These are phyloP conservation scores for Sarcodon sp. DNA, from an alignment of 768 basidiomycete species.

Conservation along the genomic window DNA sequence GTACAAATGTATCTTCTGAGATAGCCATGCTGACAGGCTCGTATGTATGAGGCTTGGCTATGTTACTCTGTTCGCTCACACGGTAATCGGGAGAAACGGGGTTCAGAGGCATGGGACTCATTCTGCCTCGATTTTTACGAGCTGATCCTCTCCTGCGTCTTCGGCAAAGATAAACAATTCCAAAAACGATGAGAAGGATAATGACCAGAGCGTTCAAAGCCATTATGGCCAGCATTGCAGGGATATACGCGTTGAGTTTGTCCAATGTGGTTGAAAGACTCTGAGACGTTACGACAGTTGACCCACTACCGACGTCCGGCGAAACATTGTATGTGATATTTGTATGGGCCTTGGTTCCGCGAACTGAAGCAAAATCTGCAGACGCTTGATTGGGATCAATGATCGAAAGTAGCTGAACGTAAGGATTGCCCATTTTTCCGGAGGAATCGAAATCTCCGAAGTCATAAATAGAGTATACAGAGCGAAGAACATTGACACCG, in stretches of 20 bases:
- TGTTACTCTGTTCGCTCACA: conserved; percentile 4
- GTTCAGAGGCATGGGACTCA: conserved; percentile 48
- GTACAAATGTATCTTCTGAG: conserved; percentile 22
- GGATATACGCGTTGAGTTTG: conserved; percentile 51
- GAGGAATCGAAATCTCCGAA: conserved; percentile 65
- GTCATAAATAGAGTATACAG: conserved; percentile 73
- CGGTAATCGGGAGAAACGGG: conserved; percentile 12
- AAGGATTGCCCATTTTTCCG: conserved; percentile 62
- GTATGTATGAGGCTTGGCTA: conserved; percentile 34
- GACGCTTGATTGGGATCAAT: conserved; percentile 61
- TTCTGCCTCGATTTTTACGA: conserved; percentile 26
- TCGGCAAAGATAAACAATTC: conserved; percentile 39
- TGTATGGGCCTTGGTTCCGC: conserved; percentile 49
- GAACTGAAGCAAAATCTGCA: conserved; percentile 48
- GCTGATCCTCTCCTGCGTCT: conserved; percentile 22
- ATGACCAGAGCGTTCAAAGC: conserved; percentile 68
- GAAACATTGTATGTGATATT: conserved; percentile 57
- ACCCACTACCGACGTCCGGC: conserved; percentile 21
- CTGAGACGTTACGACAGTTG: conserved; percentile 40
- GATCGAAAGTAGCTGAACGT: conserved; percentile 62
- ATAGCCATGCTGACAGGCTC: conserved; percentile 56
- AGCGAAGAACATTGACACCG: conserved; percentile 76
- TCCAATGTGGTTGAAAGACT: conserved; percentile 47
- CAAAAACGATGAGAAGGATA: conserved; percentile 40
- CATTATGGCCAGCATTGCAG: conserved; percentile 63